phyloP scores from a whole-genome alignment of 1,139 yeast species.

The Debaryomyces udenii region DNA sequence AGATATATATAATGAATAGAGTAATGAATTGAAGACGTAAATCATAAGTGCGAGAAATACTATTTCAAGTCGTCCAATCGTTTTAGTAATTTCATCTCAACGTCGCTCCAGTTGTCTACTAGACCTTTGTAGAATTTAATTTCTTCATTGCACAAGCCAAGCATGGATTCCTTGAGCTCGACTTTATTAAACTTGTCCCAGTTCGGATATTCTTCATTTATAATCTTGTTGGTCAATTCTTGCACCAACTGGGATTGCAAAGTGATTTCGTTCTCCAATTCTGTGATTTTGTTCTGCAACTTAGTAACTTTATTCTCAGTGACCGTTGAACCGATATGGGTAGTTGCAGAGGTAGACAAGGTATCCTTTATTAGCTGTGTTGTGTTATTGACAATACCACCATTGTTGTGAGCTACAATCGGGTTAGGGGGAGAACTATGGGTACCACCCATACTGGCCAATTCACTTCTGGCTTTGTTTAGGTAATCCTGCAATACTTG shows the following conservation, averaged over 20 bases:
- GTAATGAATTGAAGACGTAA: slow-evolving; percentile 2
- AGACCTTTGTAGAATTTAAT: slow-evolving; percentile 74
- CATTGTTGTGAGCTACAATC: slow-evolving; percentile 25
- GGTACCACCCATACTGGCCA: slow-evolving; percentile 55
- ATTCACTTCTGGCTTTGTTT: slow-evolving; percentile 68
- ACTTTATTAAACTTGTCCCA: slow-evolving; percentile 80
- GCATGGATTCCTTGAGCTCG: slow-evolving; percentile 74
- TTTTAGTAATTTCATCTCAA: slow-evolving; percentile 48
- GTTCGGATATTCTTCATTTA: slow-evolving; percentile 77
- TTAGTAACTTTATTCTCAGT: slow-evolving; percentile 40
- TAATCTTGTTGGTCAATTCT: slow-evolving; percentile 68
- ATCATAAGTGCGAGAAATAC: not conserved
- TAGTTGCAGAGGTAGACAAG: slow-evolving; percentile 46
- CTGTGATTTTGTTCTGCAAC: slow-evolving; percentile 35
- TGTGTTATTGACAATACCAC: slow-evolving; percentile 47
- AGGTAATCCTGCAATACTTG: slow-evolving; percentile 85
- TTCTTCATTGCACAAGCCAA: slow-evolving; percentile 73
- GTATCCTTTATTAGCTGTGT: slow-evolving; percentile 52
- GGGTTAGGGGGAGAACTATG: slow-evolving; percentile 39
- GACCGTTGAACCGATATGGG: slow-evolving; percentile 43
- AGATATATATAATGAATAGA: not conserved
- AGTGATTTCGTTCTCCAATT: slow-evolving; percentile 56
- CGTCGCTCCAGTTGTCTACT: slow-evolving; percentile 70
- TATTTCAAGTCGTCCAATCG: slow-evolving; percentile 38
- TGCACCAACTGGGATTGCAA: slow-evolving; percentile 52